Evolutionary conservation across 129 eudicot genomes (phyloP), one percentile per base, ranked within the genome.

Genomic region (Helianthus annuus): DNA sequence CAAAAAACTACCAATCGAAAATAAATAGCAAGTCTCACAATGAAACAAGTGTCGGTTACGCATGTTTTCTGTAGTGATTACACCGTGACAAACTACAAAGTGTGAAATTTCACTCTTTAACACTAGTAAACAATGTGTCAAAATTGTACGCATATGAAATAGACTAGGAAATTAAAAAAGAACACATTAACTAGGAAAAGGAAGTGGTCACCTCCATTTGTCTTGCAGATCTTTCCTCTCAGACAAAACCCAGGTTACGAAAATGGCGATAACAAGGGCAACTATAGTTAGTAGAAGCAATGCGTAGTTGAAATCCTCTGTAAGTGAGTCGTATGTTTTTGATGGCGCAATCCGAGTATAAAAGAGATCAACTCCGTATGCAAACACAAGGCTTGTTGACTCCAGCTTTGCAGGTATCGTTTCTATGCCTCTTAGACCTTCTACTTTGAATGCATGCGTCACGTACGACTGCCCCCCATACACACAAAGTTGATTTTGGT

Each of bases 261-360:
- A 72, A 52, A 95, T 95, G 34, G 99, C 94, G 32, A 82, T 84
- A 16, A 91, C 82, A 48, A 94, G 99, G 48, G 85, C 99, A 45
- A 88, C 84, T 69, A 95, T 95, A 1, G 97, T 95, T 36, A 95
- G 74, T 39, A 95, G 87, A 15, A 95, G 99, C 65, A 95, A 69
- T 29, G 99, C 97, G 24, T 95, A 95, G 83, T 94, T 95, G 87
- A 95, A 95, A 81, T 95, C 99, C 59, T 95, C 99, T 0, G 97
- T 95, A 2, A 95, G 94, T 22, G 97, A 95, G 71, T 95, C 99
- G n/a, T 95, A 95, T 13, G 94, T 95, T 81, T 71, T 88, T 27
- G 99, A 95, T 29, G 99, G 99, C 53, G 99, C 99, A 55, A 95
- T 87, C 7, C 95, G 83, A 22, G 99, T 88, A 68, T 82, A 90